A percentile compares a stretch with the other conserved stretches of the same genome.
These are phyloP conservation scores for Buxus sempervirens DNA, from an alignment of 164 flowering plant species.

Conservation along the genomic window DNA sequence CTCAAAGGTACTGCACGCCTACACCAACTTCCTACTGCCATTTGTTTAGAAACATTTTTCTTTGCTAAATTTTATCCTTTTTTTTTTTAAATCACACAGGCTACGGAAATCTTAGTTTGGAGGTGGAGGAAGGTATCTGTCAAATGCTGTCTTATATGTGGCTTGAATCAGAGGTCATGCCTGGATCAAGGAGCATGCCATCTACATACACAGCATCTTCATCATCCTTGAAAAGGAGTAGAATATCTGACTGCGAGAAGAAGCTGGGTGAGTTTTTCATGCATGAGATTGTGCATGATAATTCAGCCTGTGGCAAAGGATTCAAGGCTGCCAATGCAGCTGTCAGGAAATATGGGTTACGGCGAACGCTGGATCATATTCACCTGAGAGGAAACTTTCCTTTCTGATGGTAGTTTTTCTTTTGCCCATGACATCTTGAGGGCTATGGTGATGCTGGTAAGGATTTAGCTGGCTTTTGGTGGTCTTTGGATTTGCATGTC, in stretches of 20 bases:
- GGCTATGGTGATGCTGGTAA: slow-evolving; percentile 17
- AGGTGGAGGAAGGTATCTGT: slow-evolving; percentile 95
- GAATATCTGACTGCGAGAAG: slow-evolving; percentile 59
- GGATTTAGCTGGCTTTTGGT: slow-evolving; percentile 21
- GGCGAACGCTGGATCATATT: slow-evolving; percentile 78
- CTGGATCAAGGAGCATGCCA: slow-evolving; percentile 45
- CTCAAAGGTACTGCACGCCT: slow-evolving; percentile 56
- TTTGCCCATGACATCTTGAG: neutral
- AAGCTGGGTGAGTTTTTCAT: slow-evolving; percentile 85
- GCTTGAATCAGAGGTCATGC: slow-evolving; percentile 91
- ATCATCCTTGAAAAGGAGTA: slow-evolving; percentile 68
- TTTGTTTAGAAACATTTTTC: neutral
- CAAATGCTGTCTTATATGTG: slow-evolving; percentile 91
- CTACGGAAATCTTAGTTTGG: slow-evolving; percentile 68
- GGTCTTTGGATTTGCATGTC: slow-evolving; percentile 14
- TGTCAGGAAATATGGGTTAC: slow-evolving; percentile 75
- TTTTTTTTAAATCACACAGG: slow-evolving; percentile 35
- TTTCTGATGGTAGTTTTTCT: slow-evolving; percentile 7
- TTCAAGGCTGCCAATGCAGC: slow-evolving; percentile 83
- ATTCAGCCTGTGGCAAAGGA: slow-evolving; percentile 89
- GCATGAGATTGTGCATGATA: slow-evolving; percentile 85
- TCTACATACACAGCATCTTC: slow-evolving; percentile 64
- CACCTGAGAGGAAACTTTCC: slow-evolving; percentile 69
- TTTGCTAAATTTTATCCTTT: neutral
- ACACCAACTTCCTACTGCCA: neutral